These are phyloP conservation scores for Cornus kousa DNA, from an alignment of 148 eudicot species.

Conservation along the genomic window DNA sequence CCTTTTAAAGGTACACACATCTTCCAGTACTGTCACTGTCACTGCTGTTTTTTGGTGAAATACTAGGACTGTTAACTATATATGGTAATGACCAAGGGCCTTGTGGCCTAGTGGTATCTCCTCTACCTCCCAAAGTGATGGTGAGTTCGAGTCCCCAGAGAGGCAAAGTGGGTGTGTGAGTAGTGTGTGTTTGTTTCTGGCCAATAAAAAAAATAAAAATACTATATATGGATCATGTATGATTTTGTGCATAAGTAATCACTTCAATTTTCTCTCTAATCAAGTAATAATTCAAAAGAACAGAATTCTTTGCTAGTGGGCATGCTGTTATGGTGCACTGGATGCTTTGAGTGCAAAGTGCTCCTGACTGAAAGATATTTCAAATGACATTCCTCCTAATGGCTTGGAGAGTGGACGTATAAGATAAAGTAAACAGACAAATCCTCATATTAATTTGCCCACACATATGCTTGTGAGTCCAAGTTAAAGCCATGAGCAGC, in stretches of 20 bases:
- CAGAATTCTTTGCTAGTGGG: not conserved
- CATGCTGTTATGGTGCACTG: constrained; percentile 7
- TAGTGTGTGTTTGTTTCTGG: too few species aligned
- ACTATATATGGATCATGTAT: not conserved
- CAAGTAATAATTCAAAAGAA: not conserved
- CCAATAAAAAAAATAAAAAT: too few species aligned
- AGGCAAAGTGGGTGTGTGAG: not conserved
- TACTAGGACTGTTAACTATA: too few species aligned
- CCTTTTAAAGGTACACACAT: constrained; percentile 44
- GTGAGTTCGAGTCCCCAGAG: too few species aligned
- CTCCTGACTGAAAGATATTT: not conserved
- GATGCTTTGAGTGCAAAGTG: not conserved
- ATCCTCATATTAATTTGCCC: too few species aligned
- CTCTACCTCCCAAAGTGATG: too few species aligned
- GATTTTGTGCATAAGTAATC: not conserved
- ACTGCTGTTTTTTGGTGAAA: not conserved
- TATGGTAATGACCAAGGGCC: too few species aligned
- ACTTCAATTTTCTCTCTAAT: not conserved
- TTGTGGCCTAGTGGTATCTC: too few species aligned
- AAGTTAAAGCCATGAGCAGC: too few species aligned
- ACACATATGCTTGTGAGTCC: too few species aligned
- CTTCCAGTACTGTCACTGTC: not conserved
- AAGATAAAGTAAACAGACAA: too few species aligned
- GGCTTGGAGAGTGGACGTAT: not conserved
- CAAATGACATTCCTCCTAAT: not conserved